These are phyloP conservation scores for Penicillium simplicissimum DNA, from an alignment of 495 filamentous ascomycete genomes.

Conservation along the genomic window DNA sequence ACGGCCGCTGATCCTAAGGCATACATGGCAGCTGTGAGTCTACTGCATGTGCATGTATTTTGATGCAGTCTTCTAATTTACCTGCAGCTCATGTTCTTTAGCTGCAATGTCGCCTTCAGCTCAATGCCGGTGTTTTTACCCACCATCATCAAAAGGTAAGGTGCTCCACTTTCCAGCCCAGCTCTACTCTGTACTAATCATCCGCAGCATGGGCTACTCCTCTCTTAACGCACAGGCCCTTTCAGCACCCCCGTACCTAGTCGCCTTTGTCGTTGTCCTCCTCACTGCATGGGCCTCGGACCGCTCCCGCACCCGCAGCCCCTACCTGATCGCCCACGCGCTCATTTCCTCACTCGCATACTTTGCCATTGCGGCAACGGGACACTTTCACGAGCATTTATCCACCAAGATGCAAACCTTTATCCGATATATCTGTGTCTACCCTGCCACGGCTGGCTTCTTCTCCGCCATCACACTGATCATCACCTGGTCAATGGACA, in stretches of 20 bases:
- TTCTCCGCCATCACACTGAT: slow-evolving; percentile 63
- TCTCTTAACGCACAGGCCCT: slow-evolving; percentile 53
- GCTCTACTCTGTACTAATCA: background rate
- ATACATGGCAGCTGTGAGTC: slow-evolving; percentile 64
- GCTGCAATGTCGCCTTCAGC: slow-evolving; percentile 60
- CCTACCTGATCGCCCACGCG: slow-evolving; percentile 53
- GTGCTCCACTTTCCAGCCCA: slow-evolving; percentile 2
- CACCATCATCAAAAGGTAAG: slow-evolving; percentile 58
- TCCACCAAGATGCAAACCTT: slow-evolving; percentile 28
- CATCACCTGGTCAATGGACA: slow-evolving; percentile 67
- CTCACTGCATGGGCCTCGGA: slow-evolving; percentile 55
- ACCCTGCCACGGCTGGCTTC: slow-evolving; percentile 59
- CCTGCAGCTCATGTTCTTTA: slow-evolving; percentile 56
- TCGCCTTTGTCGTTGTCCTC: slow-evolving; percentile 53
- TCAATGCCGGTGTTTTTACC: slow-evolving; percentile 61
- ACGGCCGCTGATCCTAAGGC: slow-evolving; percentile 62
- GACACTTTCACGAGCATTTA: slow-evolving; percentile 40
- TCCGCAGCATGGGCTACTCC: slow-evolving; percentile 50
- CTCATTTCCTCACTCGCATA: slow-evolving; percentile 63
- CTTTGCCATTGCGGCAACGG: slow-evolving; percentile 50
- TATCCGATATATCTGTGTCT: slow-evolving; percentile 58
- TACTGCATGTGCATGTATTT: background rate
- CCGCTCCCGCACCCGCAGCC: slow-evolving; percentile 43
- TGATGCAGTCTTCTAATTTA: background rate
- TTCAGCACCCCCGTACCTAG: slow-evolving; percentile 57